Evolutionary conservation across 148 eudicot species (phyloP).

Genomic region (Chenopodium berlandieri): DNA sequence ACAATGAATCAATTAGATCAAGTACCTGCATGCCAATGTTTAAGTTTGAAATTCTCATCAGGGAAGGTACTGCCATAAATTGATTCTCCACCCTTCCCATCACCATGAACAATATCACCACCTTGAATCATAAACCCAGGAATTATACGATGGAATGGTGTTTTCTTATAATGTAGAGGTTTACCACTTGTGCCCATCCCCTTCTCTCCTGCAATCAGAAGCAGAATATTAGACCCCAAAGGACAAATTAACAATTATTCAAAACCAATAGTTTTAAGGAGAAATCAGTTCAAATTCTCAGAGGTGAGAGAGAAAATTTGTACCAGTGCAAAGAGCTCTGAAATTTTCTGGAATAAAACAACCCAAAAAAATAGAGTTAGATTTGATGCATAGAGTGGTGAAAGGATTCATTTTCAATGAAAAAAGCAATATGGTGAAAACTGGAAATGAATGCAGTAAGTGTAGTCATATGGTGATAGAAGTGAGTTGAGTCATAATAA

Average conservation of each 20-base stretch:
- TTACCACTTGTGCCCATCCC: constrained; percentile 57
- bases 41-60: constrained; percentile 80
- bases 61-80: constrained; percentile 70
- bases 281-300: neutral
- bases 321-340: constrained; percentile 96
- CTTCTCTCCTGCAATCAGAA: constrained; percentile 58
- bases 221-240: constrained; percentile 4
- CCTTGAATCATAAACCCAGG: constrained; percentile 99
- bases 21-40: constrained; percentile 81
- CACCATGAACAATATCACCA: constrained; percentile 70
- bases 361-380: constrained; percentile 4
- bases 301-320: constrained; percentile 3
- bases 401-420: neutral
- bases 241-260: constrained; percentile 6
- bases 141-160: constrained; percentile 88
- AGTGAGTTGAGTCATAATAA: neutral
- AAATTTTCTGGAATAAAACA: constrained; percentile 64
- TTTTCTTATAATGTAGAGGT: constrained; percentile 76
- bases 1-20: neutral
- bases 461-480: no score
- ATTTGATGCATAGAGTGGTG: neutral
- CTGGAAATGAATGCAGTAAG: neutral
- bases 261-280: neutral
- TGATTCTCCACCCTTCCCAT: constrained; percentile 85
- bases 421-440: neutral